Percentiles rank a stretch among this genome's conserved stretches.
phyloP scores from a whole-genome alignment of 2,329 filamentous ascomycete genomes.

The Xylaria sp. region DNA sequence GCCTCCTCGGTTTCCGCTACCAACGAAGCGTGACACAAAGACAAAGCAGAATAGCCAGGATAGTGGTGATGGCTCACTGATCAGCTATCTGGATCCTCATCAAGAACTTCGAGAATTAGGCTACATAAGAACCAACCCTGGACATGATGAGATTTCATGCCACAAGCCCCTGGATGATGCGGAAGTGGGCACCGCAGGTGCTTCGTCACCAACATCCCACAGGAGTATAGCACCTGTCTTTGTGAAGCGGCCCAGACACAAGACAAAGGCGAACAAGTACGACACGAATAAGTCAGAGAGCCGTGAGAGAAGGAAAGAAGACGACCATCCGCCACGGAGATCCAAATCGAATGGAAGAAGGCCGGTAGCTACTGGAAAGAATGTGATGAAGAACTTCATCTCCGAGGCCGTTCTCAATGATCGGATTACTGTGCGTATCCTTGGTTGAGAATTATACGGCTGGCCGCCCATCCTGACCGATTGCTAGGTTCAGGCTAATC shows the following conservation, averaged over 20 bases:
- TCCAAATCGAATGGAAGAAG: constrained; percentile 44
- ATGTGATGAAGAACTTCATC: constrained; percentile 65
- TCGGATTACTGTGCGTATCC: constrained; percentile 61
- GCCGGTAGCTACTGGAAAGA: constrained; percentile 52
- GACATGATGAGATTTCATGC: constrained; percentile 25
- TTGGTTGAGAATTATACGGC: not conserved
- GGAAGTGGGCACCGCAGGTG: constrained; percentile 26
- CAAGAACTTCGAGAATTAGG: constrained; percentile 28
- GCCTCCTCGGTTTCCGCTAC: constrained; percentile 28
- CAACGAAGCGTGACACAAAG: constrained; percentile 26
- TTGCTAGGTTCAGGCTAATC: constrained; percentile 43
- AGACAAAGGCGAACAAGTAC: constrained; percentile 66
- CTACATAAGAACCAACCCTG: constrained; percentile 7
- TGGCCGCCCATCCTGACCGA: constrained; percentile 28
- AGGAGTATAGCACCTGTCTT: constrained; percentile 47
- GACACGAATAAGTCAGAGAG: constrained; percentile 52
- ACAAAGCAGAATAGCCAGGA: constrained; percentile 37
- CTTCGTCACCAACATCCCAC: constrained; percentile 37
- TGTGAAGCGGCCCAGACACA: constrained; percentile 63
- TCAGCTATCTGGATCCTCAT: constrained; percentile 39
- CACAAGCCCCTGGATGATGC: constrained; percentile 26
- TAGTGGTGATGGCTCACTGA: constrained; percentile 44
- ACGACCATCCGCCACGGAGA: constrained; percentile 31
- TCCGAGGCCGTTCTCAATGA: constrained; percentile 63
- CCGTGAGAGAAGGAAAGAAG: constrained; percentile 42